phyloP scores from a whole-genome alignment of 176 grass and related monocot species.

The Ensete glaucum region DNA sequence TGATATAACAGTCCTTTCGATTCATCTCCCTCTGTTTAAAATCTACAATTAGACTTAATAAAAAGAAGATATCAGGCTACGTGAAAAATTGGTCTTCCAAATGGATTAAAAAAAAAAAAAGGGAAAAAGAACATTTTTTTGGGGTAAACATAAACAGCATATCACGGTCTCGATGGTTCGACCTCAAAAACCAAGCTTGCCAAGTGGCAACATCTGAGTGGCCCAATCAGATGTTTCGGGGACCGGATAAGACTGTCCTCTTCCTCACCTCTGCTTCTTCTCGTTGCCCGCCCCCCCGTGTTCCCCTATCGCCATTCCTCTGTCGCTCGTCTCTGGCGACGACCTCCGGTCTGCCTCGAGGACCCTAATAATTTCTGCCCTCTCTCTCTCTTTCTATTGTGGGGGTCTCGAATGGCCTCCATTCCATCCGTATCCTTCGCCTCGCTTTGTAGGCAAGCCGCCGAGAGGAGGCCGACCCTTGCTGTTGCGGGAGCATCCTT shows the following conservation, averaged over 20 bases:
- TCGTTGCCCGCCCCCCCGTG: not conserved
- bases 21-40: too few relatives aligned
- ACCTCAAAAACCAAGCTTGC: not conserved
- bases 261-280: not conserved
- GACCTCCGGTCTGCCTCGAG: not conserved
- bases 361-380: slow-evolving; percentile 36
- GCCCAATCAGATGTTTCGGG: not conserved
- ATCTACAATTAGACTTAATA: too few relatives aligned
- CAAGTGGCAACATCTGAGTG: slow-evolving; percentile 29
- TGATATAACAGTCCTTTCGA: too few relatives aligned
- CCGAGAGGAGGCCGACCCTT: slow-evolving; percentile 41
- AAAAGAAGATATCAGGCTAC: too few relatives aligned
- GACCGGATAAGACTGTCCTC: slow-evolving; percentile 40
- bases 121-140: too few relatives aligned
- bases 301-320: not conserved
- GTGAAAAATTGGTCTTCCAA: too few relatives aligned
- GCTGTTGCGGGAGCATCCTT: too few relatives aligned
- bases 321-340: not conserved
- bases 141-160: too few relatives aligned
- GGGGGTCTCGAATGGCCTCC: slow-evolving; percentile 39
- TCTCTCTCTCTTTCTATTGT: slow-evolving; percentile 1
- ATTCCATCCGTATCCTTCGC: slow-evolving; percentile 60
- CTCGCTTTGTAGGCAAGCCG: slow-evolving; percentile 33
- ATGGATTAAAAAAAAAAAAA: too few relatives aligned
- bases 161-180: too few relatives aligned